A percentile compares a stretch with the other conserved stretches of the same genome.
Evolutionary conservation across 495 filamentous ascomycete genomes (phyloP).

Genomic region (Penicillium roqueforti): DNA sequence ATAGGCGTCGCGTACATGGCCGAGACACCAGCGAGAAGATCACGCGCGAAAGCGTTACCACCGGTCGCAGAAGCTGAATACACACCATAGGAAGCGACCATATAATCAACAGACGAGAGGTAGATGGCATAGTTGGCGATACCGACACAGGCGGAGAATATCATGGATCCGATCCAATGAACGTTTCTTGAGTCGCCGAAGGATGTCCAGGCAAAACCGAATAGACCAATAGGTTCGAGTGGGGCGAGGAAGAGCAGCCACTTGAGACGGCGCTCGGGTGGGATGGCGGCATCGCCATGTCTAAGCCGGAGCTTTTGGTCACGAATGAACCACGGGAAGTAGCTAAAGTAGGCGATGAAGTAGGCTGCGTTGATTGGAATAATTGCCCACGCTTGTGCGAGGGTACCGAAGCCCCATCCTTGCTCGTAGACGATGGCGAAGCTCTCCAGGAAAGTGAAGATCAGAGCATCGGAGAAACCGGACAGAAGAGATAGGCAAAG

Average conservation of each 20-base stretch:
- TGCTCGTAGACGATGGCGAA: conserved; percentile 59
- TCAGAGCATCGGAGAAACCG: conserved; percentile 72
- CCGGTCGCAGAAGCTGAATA: conserved; percentile 74
- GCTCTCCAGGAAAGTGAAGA: conserved; percentile 71
- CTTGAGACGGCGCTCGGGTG: conserved; percentile 30
- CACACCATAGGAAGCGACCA: conserved; percentile 70
- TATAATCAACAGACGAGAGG: conserved; percentile 76
- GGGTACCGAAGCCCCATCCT: conserved; percentile 54
- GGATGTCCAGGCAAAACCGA: conserved; percentile 63
- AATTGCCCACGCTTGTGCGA: conserved; percentile 52
- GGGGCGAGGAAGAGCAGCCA: conserved; percentile 56
- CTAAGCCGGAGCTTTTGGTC: conserved; percentile 41
- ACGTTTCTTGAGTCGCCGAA: conserved; percentile 46
- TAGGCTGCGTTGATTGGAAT: conserved; percentile 62
- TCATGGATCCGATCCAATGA: conserved; percentile 60
- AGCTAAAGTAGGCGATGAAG: conserved; percentile 58
- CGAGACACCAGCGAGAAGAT: conserved; percentile 43
- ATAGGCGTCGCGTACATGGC: conserved; percentile 43
- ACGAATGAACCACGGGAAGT: conserved; percentile 57
- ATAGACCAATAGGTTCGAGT: conserved; percentile 59
- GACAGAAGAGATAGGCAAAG: conserved; percentile 63
- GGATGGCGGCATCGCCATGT: conserved; percentile 26
- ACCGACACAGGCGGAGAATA: conserved; percentile 55
- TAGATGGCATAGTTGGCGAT: conserved; percentile 67
- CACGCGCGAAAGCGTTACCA: conserved; percentile 53